Evolutionary conservation across 2,329 filamentous ascomycete species (phyloP).

Genomic region (Rhytidhysteron rufulum): DNA sequence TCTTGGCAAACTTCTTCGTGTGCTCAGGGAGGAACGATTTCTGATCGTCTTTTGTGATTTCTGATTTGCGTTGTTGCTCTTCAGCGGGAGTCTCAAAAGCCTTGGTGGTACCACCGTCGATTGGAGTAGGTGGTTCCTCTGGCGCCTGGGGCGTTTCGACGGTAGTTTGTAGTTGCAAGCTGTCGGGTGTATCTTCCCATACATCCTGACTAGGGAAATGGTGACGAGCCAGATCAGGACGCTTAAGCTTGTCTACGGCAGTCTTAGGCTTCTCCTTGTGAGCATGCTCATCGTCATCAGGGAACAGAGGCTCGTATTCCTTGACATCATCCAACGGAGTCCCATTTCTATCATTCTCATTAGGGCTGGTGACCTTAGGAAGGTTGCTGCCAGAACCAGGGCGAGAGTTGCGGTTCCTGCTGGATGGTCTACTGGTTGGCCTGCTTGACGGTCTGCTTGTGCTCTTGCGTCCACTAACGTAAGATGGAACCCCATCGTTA

Average conservation of each 20-base stretch:
- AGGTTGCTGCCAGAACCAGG: slow-evolving; percentile 46
- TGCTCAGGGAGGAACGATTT: slow-evolving; percentile 43
- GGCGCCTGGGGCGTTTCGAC: slow-evolving; percentile 75
- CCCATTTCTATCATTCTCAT: slow-evolving; percentile 49
- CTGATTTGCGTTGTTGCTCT: slow-evolving; percentile 47
- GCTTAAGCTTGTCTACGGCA: slow-evolving; percentile 55
- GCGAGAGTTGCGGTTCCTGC: slow-evolving; percentile 55
- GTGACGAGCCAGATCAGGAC: slow-evolving; percentile 46
- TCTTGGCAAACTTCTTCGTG: slow-evolving; percentile 57
- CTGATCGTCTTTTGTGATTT: slow-evolving; percentile 39
- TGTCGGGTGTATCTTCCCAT: slow-evolving; percentile 94
- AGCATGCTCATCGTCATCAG: slow-evolving; percentile 65
- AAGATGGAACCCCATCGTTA: slow-evolving; percentile 29
- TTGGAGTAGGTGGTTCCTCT: slow-evolving; percentile 37
- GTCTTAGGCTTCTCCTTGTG: slow-evolving; percentile 50
- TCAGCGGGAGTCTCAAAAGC: slow-evolving; percentile 46
- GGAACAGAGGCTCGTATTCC: slow-evolving; percentile 93
- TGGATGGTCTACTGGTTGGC: slow-evolving; percentile 46
- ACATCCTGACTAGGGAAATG: slow-evolving; percentile 93
- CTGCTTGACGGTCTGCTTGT: slow-evolving; percentile 45
- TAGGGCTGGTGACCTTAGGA: slow-evolving; percentile 21
- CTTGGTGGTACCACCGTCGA: slow-evolving; percentile 25
- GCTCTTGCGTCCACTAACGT: slow-evolving; percentile 50
- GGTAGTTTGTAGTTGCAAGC: slow-evolving; percentile 70
- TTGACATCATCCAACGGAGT: slow-evolving; percentile 82